A percentile compares a stretch with the other conserved stretches of the same genome.
These are phyloP conservation scores for Moricandia moricandioides DNA, from an alignment of 345 rosid species.

Conservation along the genomic window DNA sequence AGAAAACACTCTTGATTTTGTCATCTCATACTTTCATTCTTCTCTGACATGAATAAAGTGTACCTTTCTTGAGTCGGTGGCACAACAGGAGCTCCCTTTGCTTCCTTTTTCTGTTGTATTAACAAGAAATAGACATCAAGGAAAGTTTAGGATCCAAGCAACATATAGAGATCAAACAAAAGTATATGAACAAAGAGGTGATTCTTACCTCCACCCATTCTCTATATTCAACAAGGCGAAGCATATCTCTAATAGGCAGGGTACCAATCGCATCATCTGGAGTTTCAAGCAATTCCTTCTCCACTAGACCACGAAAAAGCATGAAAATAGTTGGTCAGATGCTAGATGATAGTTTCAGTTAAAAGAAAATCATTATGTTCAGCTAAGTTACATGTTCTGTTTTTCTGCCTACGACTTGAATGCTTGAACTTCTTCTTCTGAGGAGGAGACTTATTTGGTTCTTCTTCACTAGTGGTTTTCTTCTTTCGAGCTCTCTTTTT, in stretches of 20 bases:
- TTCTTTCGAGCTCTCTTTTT: constrained; percentile 32
- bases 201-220: constrained; percentile 58
- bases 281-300: constrained; percentile 58
- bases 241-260: constrained; percentile 69
- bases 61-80: constrained; percentile 48
- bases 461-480: constrained; percentile 37
- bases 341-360: not conserved
- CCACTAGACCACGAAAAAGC: constrained; percentile 39
- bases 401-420: constrained; percentile 62
- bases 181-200: not conserved
- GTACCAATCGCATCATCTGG: constrained; percentile 71
- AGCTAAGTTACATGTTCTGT: constrained; percentile 43
- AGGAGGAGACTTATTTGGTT: constrained; percentile 33
- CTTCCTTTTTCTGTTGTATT: constrained; percentile 65
- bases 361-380: not conserved
- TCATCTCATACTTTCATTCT: too few relatives aligned
- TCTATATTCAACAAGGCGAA: constrained; percentile 61
- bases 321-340: constrained; percentile 10
- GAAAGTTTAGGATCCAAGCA: not conserved
- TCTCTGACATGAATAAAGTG: not conserved
- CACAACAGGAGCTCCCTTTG: constrained; percentile 37
- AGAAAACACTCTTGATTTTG: not conserved
- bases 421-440: constrained; percentile 67
- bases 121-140: not conserved
- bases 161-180: not conserved